phyloP scores from a whole-genome alignment of 805 yeast species.

The Starmerella riodocensis region DNA sequence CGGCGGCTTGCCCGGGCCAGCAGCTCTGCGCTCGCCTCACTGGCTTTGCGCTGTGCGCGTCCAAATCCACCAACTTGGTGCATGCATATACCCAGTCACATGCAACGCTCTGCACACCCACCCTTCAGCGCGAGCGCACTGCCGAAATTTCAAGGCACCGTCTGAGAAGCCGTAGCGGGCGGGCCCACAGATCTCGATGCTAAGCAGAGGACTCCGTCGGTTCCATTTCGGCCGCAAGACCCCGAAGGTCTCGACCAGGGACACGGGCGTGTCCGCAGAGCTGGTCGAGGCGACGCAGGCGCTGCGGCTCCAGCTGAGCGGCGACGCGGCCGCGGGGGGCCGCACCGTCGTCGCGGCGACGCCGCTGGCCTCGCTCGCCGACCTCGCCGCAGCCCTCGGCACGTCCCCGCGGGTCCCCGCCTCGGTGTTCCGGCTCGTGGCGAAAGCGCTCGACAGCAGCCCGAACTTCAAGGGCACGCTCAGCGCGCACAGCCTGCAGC shows the following conservation, averaged over 20 bases:
- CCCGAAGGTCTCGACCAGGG: not conserved
- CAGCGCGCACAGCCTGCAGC: slow-evolving; percentile 8
- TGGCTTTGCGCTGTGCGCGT: too few relatives aligned
- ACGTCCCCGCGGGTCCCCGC: slow-evolving; percentile 9
- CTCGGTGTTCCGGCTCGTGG: slow-evolving; percentile 16
- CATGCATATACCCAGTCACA: too few relatives aligned
- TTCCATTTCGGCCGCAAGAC: slow-evolving; percentile 5
- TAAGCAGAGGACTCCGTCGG: slow-evolving; percentile 1
- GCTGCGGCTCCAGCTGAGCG: slow-evolving; percentile 9
- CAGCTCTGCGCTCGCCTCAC: too few relatives aligned
- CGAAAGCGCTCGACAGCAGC: slow-evolving; percentile 9
- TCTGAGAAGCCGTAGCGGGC: too few relatives aligned
- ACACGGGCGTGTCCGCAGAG: slow-evolving; percentile 4
- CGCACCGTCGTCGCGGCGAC: not conserved
- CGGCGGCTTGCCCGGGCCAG: too few relatives aligned
- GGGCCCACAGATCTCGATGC: not conserved
- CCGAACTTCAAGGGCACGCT: slow-evolving; percentile 7
- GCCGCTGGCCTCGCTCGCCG: slow-evolving; percentile 3
- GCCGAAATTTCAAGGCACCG: too few relatives aligned
- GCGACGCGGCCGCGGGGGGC: not conserved
- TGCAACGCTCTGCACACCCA: too few relatives aligned
- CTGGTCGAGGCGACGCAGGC: slow-evolving; percentile 13
- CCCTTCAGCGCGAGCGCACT: too few relatives aligned
- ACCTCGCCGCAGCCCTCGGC: slow-evolving; percentile 8
- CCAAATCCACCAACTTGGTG: too few relatives aligned